Evolutionary conservation across 2,329 filamentous ascomycete genomes (phyloP), one percentile per base, ranked within the genome.

Genomic region (Neonectria hederae): DNA sequence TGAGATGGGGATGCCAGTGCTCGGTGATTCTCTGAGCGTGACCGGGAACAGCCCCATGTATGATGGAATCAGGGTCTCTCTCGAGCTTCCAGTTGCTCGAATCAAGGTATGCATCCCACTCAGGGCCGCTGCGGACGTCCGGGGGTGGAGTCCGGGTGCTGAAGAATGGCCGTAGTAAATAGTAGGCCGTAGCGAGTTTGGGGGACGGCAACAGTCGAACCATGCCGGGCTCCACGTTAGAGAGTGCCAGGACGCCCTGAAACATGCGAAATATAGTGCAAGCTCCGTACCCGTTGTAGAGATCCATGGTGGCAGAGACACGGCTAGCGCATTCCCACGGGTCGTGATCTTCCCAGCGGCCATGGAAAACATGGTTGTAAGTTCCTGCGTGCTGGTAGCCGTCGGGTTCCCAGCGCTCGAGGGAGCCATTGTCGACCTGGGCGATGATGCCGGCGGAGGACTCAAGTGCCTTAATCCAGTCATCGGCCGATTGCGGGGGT

Each of bases 131-230:
- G 55, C 75, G 77, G n/a, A 59, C 61, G 26, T 79, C 77, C 0
- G 84, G 83, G 4, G 81, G 76, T 3, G 79, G 77, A 8, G 72
- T 79, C 65, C 79, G 81, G 21, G 84, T 78, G 54, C 78, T 79
- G 75, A 87, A 87, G 73, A 87, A 86, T 5, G 84, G 85, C 2
- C 85, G 80, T 2, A 96, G 84, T 0, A 96, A 84, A 68, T 89
- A 90, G 78, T 96, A 96, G 2, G 92, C 90, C 0, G 92, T 94
- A 17, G 91, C 89, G 59, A 91, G 86, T 57, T 85, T 84, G 0
- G 92, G 92, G 66, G 92, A 93, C 1, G 94, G 89, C 19, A 90
- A 84, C 14, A 96, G 80, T 0, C 90, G 92, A 7, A 92, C 90
- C 77, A 93, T 89, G 21, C 86, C 87, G 0, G 91, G 90, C 1